Evolutionary conservation across 768 basidiomycete genomes (phyloP), one percentile per base, ranked within the genome.

Genomic region (Chiua virens): DNA sequence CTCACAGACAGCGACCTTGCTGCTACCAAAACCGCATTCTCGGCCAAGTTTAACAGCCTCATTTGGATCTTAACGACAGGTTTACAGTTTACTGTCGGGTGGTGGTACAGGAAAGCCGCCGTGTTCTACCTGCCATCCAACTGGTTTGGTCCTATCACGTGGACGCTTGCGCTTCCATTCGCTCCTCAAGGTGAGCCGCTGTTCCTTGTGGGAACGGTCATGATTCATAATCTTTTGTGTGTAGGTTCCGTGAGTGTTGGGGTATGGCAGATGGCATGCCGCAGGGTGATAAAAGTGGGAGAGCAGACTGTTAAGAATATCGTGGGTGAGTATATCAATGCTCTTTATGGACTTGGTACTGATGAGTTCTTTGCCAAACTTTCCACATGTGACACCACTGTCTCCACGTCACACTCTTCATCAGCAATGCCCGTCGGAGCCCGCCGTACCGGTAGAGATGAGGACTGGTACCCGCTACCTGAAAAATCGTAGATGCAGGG

Each of bases 201-300:
- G n/a, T 34, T 49, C 20, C 20, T 45, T 20, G 32, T 53, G 17
- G 30, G 7, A 15, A 23, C 37, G 36, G 9, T 5, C 23, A 8
- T 37, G 35, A 54, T 41, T 32, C 36, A 45, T n/a, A n/a, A n/a
- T n/a, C 15, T 0, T 35, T 25, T 20, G 23, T 49, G 21, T 54
- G 17, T 55, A 94, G 95, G 96, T 11, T 89, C 92, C 11, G 87
- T 99, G 53, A 92, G 92, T 59, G 92, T 93, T 37, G 90, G 89
- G 1, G 81, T 92, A 36, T 99, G 96, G 96, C 89, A 93, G 63
- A 91, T 97, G 85, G 89, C 92, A 8, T 95, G 93, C 70, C 85
- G 82, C 56, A 79, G 92, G 45, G 87, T 92, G n/a, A 78, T 98
- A 51, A 78, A 80, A 52, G 76, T 86, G n/a, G 78, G 84, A 40